Evolutionary conservation across 208 protist species (phyloP).

Genomic region (Crithidia acanthocephali): DNA sequence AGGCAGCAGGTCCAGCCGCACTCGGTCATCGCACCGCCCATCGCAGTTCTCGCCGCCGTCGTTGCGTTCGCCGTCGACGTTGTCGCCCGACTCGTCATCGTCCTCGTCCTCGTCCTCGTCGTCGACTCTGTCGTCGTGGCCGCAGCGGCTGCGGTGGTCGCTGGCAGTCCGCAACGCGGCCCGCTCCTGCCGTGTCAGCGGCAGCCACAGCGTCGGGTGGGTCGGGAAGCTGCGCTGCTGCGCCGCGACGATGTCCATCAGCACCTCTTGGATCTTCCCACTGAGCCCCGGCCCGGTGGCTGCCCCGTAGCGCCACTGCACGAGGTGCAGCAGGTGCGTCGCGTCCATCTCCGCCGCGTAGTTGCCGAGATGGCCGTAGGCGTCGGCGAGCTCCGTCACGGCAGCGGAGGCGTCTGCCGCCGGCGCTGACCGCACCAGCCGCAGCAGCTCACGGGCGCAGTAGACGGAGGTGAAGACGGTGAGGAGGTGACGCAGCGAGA

Average conservation of each 20-base stretch:
- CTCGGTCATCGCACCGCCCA: not conserved
- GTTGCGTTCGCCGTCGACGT: not conserved
- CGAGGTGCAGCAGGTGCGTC: slow-evolving; percentile 63
- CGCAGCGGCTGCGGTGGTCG: not conserved
- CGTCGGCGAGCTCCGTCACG: slow-evolving; percentile 20
- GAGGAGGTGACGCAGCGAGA: slow-evolving; percentile 57
- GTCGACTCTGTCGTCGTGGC: not conserved
- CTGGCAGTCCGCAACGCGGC: slow-evolving; percentile 1
- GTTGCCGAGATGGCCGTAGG: slow-evolving; percentile 36
- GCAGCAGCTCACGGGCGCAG: slow-evolving; percentile 42
- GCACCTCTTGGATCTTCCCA: slow-evolving; percentile 18
- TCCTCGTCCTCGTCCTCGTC: not conserved
- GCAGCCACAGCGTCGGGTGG: slow-evolving; percentile 38
- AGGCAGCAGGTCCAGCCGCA: slow-evolving; percentile 18
- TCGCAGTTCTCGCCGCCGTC: not conserved
- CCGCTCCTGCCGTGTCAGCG: slow-evolving; percentile 13
- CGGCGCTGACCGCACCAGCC: slow-evolving; percentile 12
- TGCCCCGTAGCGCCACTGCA: slow-evolving; percentile 33
- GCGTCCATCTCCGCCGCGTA: slow-evolving; percentile 75
- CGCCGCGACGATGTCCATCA: slow-evolving; percentile 25
- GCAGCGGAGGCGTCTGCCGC: slow-evolving; percentile 18
- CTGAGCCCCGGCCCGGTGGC: not conserved
- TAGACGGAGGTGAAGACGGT: slow-evolving; percentile 61
- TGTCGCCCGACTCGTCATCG: not conserved
- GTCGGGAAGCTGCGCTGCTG: slow-evolving; percentile 25